A percentile compares a stretch with the other conserved stretches of the same genome.
Evolutionary conservation across 345 rosid species (phyloP).

Genomic region (Eucalyptus erythrocorys): DNA sequence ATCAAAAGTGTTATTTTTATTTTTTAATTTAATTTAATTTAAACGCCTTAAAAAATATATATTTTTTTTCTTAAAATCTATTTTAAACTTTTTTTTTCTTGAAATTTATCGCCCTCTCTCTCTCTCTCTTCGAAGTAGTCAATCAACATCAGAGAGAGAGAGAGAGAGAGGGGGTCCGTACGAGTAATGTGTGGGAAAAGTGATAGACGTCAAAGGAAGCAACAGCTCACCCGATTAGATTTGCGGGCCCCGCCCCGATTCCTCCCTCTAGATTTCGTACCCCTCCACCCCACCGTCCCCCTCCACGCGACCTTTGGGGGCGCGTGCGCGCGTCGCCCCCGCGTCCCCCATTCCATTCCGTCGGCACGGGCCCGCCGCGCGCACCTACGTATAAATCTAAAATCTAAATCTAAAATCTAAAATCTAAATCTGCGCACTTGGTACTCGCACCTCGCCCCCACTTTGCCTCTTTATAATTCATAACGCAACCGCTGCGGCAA

Average conservation of each 20-base stretch:
- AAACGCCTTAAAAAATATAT: fast-evolving
- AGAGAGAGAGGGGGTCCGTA: background rate
- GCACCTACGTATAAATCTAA: background rate
- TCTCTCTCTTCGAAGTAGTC: background rate
- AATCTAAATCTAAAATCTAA: no score
- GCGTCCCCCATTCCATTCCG: background rate
- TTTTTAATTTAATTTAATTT: background rate
- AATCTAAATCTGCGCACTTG: no score
- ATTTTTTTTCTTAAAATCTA: background rate
- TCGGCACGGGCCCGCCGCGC: background rate
- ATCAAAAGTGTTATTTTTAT: background rate
- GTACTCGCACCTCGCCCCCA: no score
- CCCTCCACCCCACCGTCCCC: background rate
- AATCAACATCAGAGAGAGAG: background rate
- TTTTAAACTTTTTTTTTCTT: background rate
- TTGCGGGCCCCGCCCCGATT: background rate
- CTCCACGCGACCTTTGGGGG: background rate
- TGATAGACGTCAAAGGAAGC: background rate
- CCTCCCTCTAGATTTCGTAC: background rate
- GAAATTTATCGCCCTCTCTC: background rate
- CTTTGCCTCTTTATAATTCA: no score
- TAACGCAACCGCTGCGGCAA: no score
- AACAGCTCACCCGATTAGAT: background rate
- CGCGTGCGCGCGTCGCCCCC: background rate
- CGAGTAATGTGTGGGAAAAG: background rate